Percentiles rank a stretch among this genome's conserved stretches.
Conservation (phyloP, 1,139 yeast species). For the Arxiozyma heterogenica region DNA sequence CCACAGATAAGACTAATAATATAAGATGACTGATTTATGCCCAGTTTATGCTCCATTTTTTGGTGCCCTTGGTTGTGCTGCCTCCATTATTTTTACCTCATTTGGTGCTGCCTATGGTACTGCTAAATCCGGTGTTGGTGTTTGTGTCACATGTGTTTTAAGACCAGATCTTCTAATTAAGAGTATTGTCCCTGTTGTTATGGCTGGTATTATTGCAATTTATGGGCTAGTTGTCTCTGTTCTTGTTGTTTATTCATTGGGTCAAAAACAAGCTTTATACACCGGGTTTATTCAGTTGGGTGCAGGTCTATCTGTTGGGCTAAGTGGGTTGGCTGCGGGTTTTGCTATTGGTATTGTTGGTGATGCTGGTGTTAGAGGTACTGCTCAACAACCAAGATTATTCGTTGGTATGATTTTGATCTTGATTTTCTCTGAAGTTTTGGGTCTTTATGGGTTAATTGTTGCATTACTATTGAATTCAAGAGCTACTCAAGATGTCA, state of each 20-base stretch:
- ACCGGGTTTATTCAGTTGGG: constrained; percentile 98
- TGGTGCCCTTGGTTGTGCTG: constrained; percentile 98
- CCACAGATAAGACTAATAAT: not conserved
- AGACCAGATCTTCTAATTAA: constrained; percentile 92
- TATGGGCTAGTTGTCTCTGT: constrained; percentile 97
- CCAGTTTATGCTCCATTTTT: constrained; percentile 61
- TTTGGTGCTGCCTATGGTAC: constrained; percentile 99
- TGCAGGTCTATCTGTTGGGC: constrained; percentile 96
- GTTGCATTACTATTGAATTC: constrained; percentile 96
- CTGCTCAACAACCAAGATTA: constrained; percentile 91
- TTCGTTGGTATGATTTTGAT: constrained; percentile 96
- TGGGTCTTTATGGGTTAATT: constrained; percentile 95
- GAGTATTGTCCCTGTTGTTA: constrained; percentile 90
- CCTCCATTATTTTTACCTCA: constrained; percentile 97
- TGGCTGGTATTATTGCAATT: constrained; percentile 99
- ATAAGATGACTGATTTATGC: constrained; percentile 24
- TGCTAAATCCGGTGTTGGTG: constrained; percentile 99
- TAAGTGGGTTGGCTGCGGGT: constrained; percentile 96
- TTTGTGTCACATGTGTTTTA: constrained; percentile 94
- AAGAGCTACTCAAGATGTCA: constrained; percentile 87
- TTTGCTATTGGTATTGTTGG: constrained; percentile 98
- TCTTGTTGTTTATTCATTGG: constrained; percentile 81
- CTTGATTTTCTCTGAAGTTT: constrained; percentile 96
- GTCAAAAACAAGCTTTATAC: constrained; percentile 85
- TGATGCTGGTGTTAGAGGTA: constrained; percentile 97